Conservation (phyloP, 2,329 filamentous ascomycete genomes). For the Hypoxylon sp. region DNA sequence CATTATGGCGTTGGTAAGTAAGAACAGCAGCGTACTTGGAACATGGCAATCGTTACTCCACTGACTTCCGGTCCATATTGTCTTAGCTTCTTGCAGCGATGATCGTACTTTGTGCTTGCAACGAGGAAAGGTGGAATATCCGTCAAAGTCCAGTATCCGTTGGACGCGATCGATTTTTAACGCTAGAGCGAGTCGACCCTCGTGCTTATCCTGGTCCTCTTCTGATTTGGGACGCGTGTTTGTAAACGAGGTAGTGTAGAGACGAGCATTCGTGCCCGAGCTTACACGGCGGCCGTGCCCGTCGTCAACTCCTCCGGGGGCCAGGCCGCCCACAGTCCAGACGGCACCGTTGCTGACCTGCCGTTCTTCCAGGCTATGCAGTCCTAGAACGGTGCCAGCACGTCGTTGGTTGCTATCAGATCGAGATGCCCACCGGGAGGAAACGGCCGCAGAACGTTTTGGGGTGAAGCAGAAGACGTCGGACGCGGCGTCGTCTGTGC, state of each 20-base stretch:
- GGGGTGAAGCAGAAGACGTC: slow-evolving; percentile 62
- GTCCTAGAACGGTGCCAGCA: slow-evolving; percentile 50
- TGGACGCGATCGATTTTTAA: slow-evolving; percentile 81
- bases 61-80: slow-evolving; percentile 61
- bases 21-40: slow-evolving; percentile 41
- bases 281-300: slow-evolving; percentile 76
- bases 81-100: slow-evolving; percentile 52
- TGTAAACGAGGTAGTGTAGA: slow-evolving; percentile 69
- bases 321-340: slow-evolving; percentile 83
- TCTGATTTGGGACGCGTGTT: slow-evolving; percentile 60
- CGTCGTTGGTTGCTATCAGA: slow-evolving; percentile 52
- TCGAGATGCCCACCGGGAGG: slow-evolving; percentile 47
- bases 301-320: slow-evolving; percentile 72
- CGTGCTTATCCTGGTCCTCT: slow-evolving; percentile 78
- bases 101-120: slow-evolving; percentile 50
- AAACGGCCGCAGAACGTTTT: slow-evolving; percentile 50
- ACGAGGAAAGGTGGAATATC: slow-evolving; percentile 51
- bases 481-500: slow-evolving; percentile 58
- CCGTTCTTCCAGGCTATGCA: slow-evolving; percentile 56
- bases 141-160: slow-evolving; percentile 73
- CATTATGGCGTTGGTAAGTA: background rate
- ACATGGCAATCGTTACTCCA: slow-evolving; percentile 55
- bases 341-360: slow-evolving; percentile 77
- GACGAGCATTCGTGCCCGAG: slow-evolving; percentile 80
- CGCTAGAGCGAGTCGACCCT: slow-evolving; percentile 82